phyloP scores from a whole-genome alignment of 352 stramenopile species.

The Globisporangium ultimum region DNA sequence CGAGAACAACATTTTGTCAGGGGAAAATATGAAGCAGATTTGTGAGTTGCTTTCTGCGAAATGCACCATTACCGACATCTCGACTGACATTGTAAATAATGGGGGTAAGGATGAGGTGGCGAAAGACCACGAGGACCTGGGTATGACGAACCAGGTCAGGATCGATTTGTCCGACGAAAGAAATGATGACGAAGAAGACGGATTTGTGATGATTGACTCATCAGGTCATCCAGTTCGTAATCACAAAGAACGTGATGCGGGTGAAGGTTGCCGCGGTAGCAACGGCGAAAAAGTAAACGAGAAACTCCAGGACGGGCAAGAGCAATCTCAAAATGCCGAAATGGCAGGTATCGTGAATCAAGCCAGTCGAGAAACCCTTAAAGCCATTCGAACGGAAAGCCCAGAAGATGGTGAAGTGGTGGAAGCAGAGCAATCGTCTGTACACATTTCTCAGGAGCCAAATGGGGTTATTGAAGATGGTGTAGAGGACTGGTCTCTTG shows the following conservation, averaged over 20 bases:
- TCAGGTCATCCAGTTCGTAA: too few species aligned
- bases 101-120: too few species aligned
- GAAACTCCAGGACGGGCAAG: background rate
- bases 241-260: too few species aligned
- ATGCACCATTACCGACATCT: background rate
- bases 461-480: background rate
- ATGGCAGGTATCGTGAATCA: background rate
- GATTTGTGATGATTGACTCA: too few species aligned
- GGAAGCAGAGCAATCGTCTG: background rate
- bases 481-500: background rate
- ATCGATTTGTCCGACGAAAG: background rate
- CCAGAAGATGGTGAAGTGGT: background rate
- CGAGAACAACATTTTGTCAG: slow-evolving; percentile 30
- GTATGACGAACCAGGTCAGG: background rate
- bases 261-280: background rate
- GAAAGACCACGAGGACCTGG: too few species aligned
- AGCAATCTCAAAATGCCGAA: background rate
- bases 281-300: background rate
- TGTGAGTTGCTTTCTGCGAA: slow-evolving; percentile 1
- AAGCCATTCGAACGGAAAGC: background rate
- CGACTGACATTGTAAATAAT: too few species aligned
- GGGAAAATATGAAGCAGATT: slow-evolving; percentile 15
- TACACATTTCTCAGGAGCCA: background rate
- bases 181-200: background rate
- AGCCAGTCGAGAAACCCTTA: background rate